phyloP scores from a whole-genome alignment of 2,329 filamentous ascomycete species.

The Paraconiothyrium sp. region DNA sequence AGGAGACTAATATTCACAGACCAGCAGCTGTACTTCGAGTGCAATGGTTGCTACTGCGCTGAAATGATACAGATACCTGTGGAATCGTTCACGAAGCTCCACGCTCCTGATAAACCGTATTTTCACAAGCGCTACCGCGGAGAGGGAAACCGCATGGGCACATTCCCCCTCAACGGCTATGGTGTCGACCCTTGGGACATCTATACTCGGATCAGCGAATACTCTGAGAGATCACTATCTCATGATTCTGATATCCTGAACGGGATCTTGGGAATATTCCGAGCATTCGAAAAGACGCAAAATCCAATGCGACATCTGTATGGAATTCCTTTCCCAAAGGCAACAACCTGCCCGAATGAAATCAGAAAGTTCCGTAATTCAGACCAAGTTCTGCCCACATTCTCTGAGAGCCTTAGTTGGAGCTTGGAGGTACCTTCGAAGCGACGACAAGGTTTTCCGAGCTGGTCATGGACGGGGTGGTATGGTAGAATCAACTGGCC shows the following conservation, averaged over 20 bases:
- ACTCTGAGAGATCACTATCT: slow-evolving; percentile 16
- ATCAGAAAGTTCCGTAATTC: slow-evolving; percentile 5
- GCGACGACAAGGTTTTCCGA: slow-evolving; percentile 18
- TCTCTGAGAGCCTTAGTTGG: slow-evolving; percentile 18
- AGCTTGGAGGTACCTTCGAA: slow-evolving; percentile 5
- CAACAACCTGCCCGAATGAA: slow-evolving; percentile 6
- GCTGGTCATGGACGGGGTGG: slow-evolving; percentile 24
- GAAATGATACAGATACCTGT: slow-evolving; percentile 18
- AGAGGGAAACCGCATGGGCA: slow-evolving; percentile 13
- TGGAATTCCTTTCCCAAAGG: slow-evolving; percentile 20
- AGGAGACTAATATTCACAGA: slow-evolving; percentile 19
- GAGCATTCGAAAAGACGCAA: slow-evolving; percentile 15
- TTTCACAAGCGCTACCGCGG: slow-evolving; percentile 13
- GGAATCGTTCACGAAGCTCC: slow-evolving; percentile 16
- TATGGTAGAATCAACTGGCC: slow-evolving; percentile 19
- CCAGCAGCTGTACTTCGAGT: slow-evolving; percentile 19
- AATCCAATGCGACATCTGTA: slow-evolving; percentile 20
- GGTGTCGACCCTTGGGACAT: slow-evolving; percentile 23
- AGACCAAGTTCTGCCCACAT: slow-evolving; percentile 12
- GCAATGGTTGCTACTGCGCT: slow-evolving; percentile 16
- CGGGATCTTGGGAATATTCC: slow-evolving; percentile 16
- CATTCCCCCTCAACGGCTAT: slow-evolving; percentile 21
- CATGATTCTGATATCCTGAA: slow-evolving; percentile 15
- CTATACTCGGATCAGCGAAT: slow-evolving; percentile 17
- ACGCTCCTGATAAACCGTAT: slow-evolving; percentile 14